Percentiles rank a stretch among this genome's conserved stretches.
Evolutionary conservation across 164 flowering plant genomes (phyloP).

Genomic region (Stephania cephalantha): DNA sequence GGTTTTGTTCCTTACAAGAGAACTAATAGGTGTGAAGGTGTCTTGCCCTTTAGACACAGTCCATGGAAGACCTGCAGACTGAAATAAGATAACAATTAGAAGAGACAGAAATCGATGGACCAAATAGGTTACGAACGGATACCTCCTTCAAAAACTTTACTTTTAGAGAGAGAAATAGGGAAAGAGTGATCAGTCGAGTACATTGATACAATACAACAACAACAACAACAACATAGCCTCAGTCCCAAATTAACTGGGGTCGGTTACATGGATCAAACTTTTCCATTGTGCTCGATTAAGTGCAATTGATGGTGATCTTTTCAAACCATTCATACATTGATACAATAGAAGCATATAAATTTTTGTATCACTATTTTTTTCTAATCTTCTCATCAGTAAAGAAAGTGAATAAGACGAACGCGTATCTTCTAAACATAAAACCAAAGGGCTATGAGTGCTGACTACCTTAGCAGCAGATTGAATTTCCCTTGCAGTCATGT

Average conservation of each 20-base stretch:
- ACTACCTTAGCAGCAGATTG: conserved; percentile 83
- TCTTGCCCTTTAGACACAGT: conserved; percentile 93
- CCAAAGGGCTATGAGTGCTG: background rate
- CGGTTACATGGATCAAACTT: no score
- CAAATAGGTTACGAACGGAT: background rate
- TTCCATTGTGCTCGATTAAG: no score
- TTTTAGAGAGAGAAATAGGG: background rate
- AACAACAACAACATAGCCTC: no score
- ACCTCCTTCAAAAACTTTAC: background rate
- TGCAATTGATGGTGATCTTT: no score
- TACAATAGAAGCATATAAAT: background rate
- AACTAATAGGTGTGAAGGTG: conserved; percentile 94
- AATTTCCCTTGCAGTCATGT: conserved; percentile 98
- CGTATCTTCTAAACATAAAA: background rate
- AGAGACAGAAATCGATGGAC: background rate
- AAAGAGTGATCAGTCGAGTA: background rate
- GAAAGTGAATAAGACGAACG: background rate
- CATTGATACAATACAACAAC: background rate
- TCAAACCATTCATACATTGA: no score
- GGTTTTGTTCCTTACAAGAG: conserved; percentile 48
- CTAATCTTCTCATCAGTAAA: no score
- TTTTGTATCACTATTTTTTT: no score
- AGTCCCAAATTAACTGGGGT: no score
- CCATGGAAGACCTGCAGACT: conserved; percentile 99
- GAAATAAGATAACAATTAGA: background rate